Evolutionary conservation across 306 rosid species (phyloP).

Genomic region (Cucumis cinereus): DNA sequence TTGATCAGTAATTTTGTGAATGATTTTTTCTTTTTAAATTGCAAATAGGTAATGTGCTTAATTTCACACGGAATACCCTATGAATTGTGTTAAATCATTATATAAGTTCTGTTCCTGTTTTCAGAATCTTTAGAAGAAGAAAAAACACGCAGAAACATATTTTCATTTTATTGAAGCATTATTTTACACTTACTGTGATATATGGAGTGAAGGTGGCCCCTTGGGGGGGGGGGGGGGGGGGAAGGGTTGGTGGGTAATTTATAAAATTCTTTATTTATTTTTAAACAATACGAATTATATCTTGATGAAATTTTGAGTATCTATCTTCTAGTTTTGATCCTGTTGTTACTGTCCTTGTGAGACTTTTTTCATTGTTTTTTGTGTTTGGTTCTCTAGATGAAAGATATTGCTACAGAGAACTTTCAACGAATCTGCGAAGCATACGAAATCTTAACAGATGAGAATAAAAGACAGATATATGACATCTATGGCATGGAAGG

Average conservation of each 20-base stretch:
- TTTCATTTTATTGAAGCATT: neutral
- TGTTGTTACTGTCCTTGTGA: neutral
- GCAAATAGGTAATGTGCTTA: neutral
- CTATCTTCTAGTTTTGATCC: neutral
- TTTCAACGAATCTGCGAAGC: slow-evolving; percentile 87
- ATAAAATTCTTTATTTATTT: too few relatives aligned
- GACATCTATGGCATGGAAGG: slow-evolving; percentile 98
- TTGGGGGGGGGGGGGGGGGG: too few relatives aligned
- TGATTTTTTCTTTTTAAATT: neutral
- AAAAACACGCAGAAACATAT: neutral
- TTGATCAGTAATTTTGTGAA: neutral
- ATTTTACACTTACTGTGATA: neutral
- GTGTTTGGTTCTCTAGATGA: slow-evolving; percentile 40
- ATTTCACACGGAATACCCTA: neutral
- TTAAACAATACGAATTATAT: neutral
- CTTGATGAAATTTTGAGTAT: neutral
- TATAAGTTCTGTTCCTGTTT: neutral
- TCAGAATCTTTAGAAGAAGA: neutral
- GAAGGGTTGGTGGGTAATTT: too few relatives aligned
- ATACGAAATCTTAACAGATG: slow-evolving; percentile 76
- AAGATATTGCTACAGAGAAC: slow-evolving; percentile 78
- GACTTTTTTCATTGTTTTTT: neutral
- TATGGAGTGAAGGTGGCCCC: neutral
- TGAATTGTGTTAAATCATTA: neutral
- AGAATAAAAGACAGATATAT: slow-evolving; percentile 66